Evolutionary conservation across 768 basidiomycete species (phyloP), one percentile per base, ranked within the genome.

Genomic region (Rhodotorula paludigena): DNA sequence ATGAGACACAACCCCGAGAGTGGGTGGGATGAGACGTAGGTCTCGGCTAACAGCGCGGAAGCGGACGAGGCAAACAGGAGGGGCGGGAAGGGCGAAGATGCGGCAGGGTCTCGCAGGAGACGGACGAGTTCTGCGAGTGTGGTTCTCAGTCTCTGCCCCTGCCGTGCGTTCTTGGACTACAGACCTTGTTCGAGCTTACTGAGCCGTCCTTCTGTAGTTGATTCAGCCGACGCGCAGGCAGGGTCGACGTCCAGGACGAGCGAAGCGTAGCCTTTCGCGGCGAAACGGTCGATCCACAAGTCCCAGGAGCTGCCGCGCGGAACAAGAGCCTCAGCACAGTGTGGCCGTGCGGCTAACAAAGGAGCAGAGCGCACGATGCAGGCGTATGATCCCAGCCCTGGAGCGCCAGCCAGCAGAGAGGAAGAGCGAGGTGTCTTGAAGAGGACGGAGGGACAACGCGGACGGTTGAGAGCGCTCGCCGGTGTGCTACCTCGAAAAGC

Each of bases 1-100:
- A 83, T 82, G 39, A 88, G 80, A 64, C 86, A 80, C 56, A 89
- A 79, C 0, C 82, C 87, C 9, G 81, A 80, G 11, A 85, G 85
- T 3, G 87, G 86, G 72, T 87, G 78, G 30, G 85, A 86, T 3
- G 85, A 87, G 67, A 89, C 83, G 76, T 86, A 89, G 30, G 83
- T 80, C 75, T 89, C 85, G 14, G 85, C 82, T 60, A 89, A 81
- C 42, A 87, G 79, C 61, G 85, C 81, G 16, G 81, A 80, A 8
- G 79, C 71, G 11, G 80, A 80, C 33, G 81, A 81, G 4, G 85
- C 82, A 67, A 86, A 78, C 44, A 87, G 78, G 38, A 86, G 81
- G 2, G 85, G 85, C 0, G 85, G 83, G 67, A 85, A 86, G 15
- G 84, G 82, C 45, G 82, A 81, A 9, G 75, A 77, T 23, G 35